phyloP scores from a whole-genome alignment of 2,329 filamentous ascomycete genomes.

The Emergomyces orientalis region DNA sequence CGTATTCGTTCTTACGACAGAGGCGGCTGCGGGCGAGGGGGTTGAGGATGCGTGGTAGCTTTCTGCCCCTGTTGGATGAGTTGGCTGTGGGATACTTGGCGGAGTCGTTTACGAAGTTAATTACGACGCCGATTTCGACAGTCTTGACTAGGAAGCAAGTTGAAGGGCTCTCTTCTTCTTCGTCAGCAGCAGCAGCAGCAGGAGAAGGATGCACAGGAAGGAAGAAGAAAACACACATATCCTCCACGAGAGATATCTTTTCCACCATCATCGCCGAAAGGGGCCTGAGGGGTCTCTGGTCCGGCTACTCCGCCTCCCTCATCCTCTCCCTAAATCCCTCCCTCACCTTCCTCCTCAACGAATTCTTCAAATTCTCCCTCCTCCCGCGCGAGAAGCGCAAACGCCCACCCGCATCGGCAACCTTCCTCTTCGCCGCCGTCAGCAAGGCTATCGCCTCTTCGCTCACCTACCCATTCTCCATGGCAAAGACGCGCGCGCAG shows the following conservation, averaged over 20 bases:
- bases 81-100: slow-evolving; percentile 61
- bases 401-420: slow-evolving; percentile 46
- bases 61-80: slow-evolving; percentile 59
- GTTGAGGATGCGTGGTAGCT: slow-evolving; percentile 20
- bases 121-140: slow-evolving; percentile 73
- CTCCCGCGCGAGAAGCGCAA: slow-evolving; percentile 39
- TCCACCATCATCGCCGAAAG: slow-evolving; percentile 57
- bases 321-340: slow-evolving; percentile 77
- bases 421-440: slow-evolving; percentile 60
- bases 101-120: slow-evolving; percentile 63
- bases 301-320: slow-evolving; percentile 72
- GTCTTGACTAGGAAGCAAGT: slow-evolving; percentile 77
- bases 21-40: slow-evolving; percentile 32
- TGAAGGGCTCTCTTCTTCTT: slow-evolving; percentile 33
- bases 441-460: slow-evolving; percentile 70
- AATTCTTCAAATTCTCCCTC: slow-evolving; percentile 54
- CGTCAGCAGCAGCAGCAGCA: neutral
- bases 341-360: slow-evolving; percentile 76
- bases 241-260: slow-evolving; percentile 49
- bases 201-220: too few species aligned
- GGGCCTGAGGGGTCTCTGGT: slow-evolving; percentile 71
- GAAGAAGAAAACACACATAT: slow-evolving; percentile 10
- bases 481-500: slow-evolving; percentile 73
- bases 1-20: slow-evolving; percentile 54
- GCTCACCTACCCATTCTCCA: slow-evolving; percentile 75